Evolutionary conservation across 2,329 filamentous ascomycete genomes (phyloP).

Genomic region (Xylaria hypoxylon): DNA sequence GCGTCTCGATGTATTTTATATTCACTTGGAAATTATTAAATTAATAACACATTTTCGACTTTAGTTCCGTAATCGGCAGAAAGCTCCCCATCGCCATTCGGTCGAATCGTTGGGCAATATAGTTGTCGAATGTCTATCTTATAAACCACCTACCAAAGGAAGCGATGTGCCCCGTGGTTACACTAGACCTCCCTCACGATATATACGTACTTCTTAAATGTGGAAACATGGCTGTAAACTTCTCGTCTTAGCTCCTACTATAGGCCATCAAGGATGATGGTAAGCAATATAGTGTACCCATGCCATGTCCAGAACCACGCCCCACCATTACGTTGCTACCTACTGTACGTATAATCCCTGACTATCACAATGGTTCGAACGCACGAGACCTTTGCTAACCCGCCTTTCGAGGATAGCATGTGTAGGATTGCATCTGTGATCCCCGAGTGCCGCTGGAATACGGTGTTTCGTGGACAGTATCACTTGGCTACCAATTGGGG

Average conservation of each 20-base stretch:
- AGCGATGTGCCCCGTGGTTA: conserved; percentile 29
- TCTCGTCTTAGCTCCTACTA: conserved; percentile 23
- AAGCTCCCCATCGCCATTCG: background rate
- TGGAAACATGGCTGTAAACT: conserved; percentile 14
- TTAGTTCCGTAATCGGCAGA: background rate
- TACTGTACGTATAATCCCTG: conserved; percentile 19
- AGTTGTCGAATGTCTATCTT: background rate
- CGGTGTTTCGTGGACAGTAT: conserved; percentile 23
- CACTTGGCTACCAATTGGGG: conserved; percentile 33
- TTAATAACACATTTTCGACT: background rate
- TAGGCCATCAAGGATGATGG: conserved; percentile 22
- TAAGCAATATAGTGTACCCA: conserved; percentile 19
- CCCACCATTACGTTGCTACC: conserved; percentile 17
- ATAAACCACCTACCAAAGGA: background rate
- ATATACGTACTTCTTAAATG: conserved; percentile 2
- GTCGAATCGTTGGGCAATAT: conserved; percentile 11
- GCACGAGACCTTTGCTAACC: conserved; percentile 12
- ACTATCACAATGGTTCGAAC: conserved; percentile 1
- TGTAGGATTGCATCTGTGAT: conserved; percentile 20
- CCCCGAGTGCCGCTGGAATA: conserved; percentile 10
- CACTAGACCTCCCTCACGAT: conserved; percentile 23
- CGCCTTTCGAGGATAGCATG: conserved; percentile 16
- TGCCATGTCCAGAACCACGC: conserved; percentile 18
- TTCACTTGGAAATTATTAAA: background rate
- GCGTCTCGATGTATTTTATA: background rate